Conservation (phyloP, 768 basidiomycete genomes). For the Galerina marginata region DNA sequence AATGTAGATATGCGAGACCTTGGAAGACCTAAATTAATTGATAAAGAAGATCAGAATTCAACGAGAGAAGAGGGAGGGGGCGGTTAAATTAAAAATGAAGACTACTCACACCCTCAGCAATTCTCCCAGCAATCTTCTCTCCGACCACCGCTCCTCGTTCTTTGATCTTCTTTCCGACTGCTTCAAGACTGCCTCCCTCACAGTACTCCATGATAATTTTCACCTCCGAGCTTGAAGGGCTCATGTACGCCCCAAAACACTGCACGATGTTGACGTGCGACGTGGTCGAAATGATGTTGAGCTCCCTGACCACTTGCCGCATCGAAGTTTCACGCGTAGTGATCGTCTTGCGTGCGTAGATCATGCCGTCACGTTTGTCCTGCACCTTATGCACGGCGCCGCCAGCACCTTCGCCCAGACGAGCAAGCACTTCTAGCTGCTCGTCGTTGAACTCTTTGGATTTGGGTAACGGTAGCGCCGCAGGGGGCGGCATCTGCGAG, state of each 20-base stretch:
- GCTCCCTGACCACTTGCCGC: conserved; percentile 91
- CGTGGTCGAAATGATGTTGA: conserved; percentile 85
- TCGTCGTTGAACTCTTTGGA: conserved; percentile 53
- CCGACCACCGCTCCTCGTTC: conserved; percentile 80
- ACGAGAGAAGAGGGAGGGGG: conserved; percentile 1
- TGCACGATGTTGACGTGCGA: conserved; percentile 86
- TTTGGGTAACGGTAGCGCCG: neutral
- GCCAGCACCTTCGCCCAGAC: conserved; percentile 93
- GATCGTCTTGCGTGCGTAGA: conserved; percentile 95
- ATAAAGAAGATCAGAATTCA: conserved; percentile 15
- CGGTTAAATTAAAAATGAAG: neutral
- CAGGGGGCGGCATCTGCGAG: neutral
- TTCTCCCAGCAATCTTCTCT: conserved; percentile 85
- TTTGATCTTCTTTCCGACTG: conserved; percentile 82
- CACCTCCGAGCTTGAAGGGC: conserved; percentile 85
- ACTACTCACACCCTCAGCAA: conserved; percentile 87
- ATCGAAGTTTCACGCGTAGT: conserved; percentile 88
- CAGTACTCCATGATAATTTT: conserved; percentile 94
- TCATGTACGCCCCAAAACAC: conserved; percentile 92
- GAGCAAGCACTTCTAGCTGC: conserved; percentile 70
- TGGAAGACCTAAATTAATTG: conserved; percentile 65
- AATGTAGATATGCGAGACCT: conserved; percentile 90
- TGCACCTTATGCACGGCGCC: conserved; percentile 94
- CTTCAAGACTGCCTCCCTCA: conserved; percentile 89
- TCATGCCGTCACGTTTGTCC: conserved; percentile 73